phyloP scores from a whole-genome alignment of 78 protist species.

The Pigoraptor vietnamica region DNA sequence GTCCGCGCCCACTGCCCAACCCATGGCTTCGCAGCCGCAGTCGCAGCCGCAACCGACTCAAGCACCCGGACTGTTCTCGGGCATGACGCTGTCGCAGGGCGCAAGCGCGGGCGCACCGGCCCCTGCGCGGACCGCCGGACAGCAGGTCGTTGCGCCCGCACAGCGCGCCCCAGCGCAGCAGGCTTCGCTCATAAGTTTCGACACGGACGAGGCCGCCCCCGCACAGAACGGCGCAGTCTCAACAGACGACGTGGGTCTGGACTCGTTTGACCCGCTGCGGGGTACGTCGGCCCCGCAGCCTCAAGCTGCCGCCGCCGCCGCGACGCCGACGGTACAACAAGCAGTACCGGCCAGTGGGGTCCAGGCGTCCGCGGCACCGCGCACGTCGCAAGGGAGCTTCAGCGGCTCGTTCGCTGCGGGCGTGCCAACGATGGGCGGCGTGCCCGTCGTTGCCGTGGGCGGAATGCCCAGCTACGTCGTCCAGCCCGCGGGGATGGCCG shows the following conservation, averaged over 20 bases:
- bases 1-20: not conserved
- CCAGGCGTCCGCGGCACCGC: too few species aligned
- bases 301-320: not conserved
- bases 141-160: too few species aligned
- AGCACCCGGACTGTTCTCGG: not conserved
- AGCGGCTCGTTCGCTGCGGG: too few species aligned
- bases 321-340: not conserved
- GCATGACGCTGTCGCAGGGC: not conserved
- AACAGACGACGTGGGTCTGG: not conserved
- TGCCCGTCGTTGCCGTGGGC: too few species aligned
- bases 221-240: not conserved
- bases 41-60: not conserved
- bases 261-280: not conserved
- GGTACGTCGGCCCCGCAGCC: not conserved
- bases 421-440: too few species aligned
- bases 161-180: too few species aligned
- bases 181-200: not conserved
- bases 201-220: not conserved
- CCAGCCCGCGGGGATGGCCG: too few species aligned
- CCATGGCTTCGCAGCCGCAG: not conserved
- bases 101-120: too few species aligned
- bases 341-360: not conserved
- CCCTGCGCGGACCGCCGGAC: not conserved
- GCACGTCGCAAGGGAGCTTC: too few species aligned
- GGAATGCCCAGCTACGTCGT: too few species aligned